A percentile compares a stretch with the other conserved stretches of the same genome.
Evolutionary conservation across 176 grass and related monocot species (phyloP).

Genomic region (Oryza glumipatula): DNA sequence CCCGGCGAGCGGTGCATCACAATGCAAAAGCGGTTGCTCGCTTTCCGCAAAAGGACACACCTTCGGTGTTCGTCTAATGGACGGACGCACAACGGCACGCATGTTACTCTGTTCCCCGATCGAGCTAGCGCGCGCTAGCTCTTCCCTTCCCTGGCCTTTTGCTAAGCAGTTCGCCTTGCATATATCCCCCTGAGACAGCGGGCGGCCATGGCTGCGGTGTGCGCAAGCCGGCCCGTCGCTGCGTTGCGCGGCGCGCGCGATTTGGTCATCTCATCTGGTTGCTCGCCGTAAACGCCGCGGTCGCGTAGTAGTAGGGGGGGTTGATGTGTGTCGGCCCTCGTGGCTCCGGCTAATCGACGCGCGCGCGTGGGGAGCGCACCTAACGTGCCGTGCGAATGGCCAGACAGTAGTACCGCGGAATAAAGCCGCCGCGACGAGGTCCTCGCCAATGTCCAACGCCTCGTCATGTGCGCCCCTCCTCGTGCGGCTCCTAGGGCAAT

Average conservation of each 20-base stretch:
- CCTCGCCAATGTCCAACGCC: background rate
- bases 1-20: background rate
- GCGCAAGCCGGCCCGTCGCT: background rate
- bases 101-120: slow-evolving; percentile 51
- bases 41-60: slow-evolving; percentile 30
- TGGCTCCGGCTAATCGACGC: background rate
- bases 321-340: slow-evolving; percentile 21
- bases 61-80: slow-evolving; percentile 21
- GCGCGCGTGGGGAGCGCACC: background rate
- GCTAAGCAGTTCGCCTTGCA: background rate
- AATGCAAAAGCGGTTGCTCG: slow-evolving; percentile 37
- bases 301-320: too few relatives aligned
- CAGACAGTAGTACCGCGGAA: slow-evolving; percentile 39
- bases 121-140: background rate
- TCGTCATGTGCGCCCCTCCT: slow-evolving; percentile 18
- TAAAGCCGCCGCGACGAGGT: slow-evolving; percentile 35
- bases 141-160: background rate
- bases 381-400: slow-evolving; percentile 8
- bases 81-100: slow-evolving; percentile 33
- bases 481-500: slow-evolving; percentile 20
- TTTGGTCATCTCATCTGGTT: background rate
- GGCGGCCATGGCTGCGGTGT: background rate
- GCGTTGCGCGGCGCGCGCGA: background rate
- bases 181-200: background rate
- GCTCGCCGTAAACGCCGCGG: background rate